Evolutionary conservation across 106 monocot species (phyloP).

Genomic region (Acanthochlamys bracteata): DNA sequence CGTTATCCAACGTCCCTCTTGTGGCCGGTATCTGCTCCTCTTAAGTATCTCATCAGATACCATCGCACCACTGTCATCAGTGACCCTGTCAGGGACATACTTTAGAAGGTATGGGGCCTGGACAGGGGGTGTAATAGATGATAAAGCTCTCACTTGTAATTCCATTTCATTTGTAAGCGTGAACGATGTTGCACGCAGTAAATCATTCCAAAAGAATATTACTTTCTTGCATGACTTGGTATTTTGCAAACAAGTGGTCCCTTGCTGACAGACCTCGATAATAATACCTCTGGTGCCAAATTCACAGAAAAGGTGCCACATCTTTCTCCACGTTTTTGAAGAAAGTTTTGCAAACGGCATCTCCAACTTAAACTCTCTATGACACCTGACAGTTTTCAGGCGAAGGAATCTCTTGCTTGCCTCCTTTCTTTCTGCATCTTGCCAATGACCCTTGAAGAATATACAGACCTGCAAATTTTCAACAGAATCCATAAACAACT

Average conservation of each 20-base stretch:
- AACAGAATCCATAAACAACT: too few relatives aligned
- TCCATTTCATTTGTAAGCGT: slow-evolving; percentile 33
- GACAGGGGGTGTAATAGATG: slow-evolving; percentile 73
- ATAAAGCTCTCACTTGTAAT: slow-evolving; percentile 31
- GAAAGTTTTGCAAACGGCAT: slow-evolving; percentile 16
- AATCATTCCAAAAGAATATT: slow-evolving; percentile 73
- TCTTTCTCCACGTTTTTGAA: slow-evolving; percentile 46
- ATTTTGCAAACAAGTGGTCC: slow-evolving; percentile 33
- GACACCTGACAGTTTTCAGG: slow-evolving; percentile 51
- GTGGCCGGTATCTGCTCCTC: slow-evolving; percentile 65
- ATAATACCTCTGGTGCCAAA: slow-evolving; percentile 64
- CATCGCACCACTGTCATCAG: slow-evolving; percentile 91
- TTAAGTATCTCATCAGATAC: slow-evolving; percentile 84
- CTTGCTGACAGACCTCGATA: slow-evolving; percentile 37
- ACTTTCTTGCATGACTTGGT: slow-evolving; percentile 40
- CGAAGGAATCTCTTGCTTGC: slow-evolving; percentile 41
- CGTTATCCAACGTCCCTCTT: slow-evolving; percentile 86
- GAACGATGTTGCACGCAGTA: slow-evolving; percentile 49
- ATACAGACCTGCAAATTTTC: slow-evolving; percentile 49
- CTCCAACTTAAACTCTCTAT: slow-evolving; percentile 67
- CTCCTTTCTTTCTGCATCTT: slow-evolving; percentile 21
- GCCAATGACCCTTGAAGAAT: slow-evolving; percentile 64
- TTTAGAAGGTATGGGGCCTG: slow-evolving; percentile 86
- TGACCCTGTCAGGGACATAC: slow-evolving; percentile 91
- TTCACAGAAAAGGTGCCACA: slow-evolving; percentile 76